Base-by-base conservation (phyloP, 2,329 filamentous ascomycete genomes). In the Botrytis deweyae region DNA sequence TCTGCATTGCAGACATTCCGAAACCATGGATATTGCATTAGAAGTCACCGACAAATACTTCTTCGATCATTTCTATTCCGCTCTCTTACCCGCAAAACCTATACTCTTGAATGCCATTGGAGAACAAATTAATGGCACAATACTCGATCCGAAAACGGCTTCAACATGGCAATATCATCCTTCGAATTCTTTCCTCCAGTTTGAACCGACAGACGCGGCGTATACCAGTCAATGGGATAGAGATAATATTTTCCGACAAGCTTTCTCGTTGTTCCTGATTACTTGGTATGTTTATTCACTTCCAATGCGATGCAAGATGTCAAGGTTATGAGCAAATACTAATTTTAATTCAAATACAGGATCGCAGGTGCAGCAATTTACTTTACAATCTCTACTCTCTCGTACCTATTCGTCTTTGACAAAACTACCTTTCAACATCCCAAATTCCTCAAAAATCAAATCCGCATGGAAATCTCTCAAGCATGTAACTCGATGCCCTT, bases 361-460 rank as follows among this genome's bases (percentile, higher is more conserved):
- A 82, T 97, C 78, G 97, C 97, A 80, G 95, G 95, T 72, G 83
- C 95, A 49, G 77, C 94, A 65, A 86, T 96, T 73, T 98, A 98
- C 87, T 97, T 95, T 82, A 79, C 93, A 77, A 94, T 93, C 81
- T 93, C 95, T 6, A 87, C 91, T 9, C 86, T 97, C 29, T 97
- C 94, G 25, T 98, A 97, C 84, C 80, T 91, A 80, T 92, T 97
- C 84, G 87, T 98, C 81, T 98, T 97, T 85, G 95, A 98, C 84
- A 96, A 98, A 84, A 88, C 90, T 61, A 96, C 93, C 63, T 90
- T 95, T 84, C 86, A 93, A 70, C 95, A 98, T 82, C 95, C 95
- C 66, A 96, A 96, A 81, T 98, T 95, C 83, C 91, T 98, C 81
- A 97, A 96, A 85, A 95, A 97, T 84, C 95, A 98, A 83, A 91